phyloP scores from a whole-genome alignment of 768 basidiomycete species.

The Podaxis carcinomalis region DNA sequence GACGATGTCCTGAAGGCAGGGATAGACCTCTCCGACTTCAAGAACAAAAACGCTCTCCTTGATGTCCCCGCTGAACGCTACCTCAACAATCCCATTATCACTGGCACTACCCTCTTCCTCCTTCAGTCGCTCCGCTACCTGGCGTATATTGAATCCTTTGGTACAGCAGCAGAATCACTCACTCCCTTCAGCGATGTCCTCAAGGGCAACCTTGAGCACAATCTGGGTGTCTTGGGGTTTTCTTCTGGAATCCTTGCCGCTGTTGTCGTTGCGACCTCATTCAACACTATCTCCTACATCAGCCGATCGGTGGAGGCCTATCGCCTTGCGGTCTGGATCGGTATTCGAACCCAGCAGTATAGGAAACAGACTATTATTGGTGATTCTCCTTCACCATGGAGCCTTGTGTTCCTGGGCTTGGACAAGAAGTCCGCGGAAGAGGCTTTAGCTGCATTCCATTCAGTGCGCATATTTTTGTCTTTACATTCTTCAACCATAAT shows the following conservation, averaged over 20 bases:
- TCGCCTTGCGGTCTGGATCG: conserved; percentile 51
- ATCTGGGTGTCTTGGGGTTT: conserved; percentile 43
- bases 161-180: conserved; percentile 2
- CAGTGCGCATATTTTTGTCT: conserved; percentile 12
- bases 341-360: conserved; percentile 37
- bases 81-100: conserved; percentile 40
- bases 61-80: conserved; percentile 27
- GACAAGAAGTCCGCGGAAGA: conserved; percentile 19
- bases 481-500: background rate
- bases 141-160: conserved; percentile 26
- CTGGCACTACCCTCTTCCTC: conserved; percentile 41
- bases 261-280: conserved; percentile 45
- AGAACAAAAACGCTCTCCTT: conserved; percentile 31
- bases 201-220: conserved; percentile 27
- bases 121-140: conserved; percentile 48
- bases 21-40: conserved; percentile 40
- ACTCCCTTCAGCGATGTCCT: conserved; percentile 25
- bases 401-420: conserved; percentile 31
- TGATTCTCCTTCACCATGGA: conserved; percentile 34
- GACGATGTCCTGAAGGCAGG: conserved; percentile 27
- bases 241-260: conserved; percentile 57
- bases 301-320: conserved; percentile 41
- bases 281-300: conserved; percentile 36
- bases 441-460: conserved; percentile 14
- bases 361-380: conserved; percentile 12